A percentile compares a stretch with the other conserved stretches of the same genome.
phyloP scores from a whole-genome alignment of 169 alveolate species.

The Ichthyophthirius multifiliis region DNA sequence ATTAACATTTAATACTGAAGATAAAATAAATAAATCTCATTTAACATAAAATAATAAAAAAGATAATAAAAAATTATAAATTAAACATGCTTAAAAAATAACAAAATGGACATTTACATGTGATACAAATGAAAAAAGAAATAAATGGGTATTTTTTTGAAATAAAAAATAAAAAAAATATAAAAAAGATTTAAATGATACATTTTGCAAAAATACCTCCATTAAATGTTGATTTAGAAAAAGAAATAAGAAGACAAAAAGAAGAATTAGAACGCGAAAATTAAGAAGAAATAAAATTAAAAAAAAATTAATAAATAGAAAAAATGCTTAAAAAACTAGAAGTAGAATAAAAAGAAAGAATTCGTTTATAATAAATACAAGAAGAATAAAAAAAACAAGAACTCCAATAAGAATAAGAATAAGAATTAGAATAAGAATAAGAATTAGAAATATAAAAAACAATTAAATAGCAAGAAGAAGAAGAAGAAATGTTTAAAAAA shows the following conservation, averaged over 20 bases:
- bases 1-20: not conserved
- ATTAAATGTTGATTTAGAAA: not conserved
- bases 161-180: not conserved
- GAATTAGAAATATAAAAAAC: not conserved
- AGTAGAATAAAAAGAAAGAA: not conserved
- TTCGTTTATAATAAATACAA: not conserved
- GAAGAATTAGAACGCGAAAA: not conserved
- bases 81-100: not conserved
- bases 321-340: not conserved
- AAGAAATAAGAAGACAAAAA: not conserved
- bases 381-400: not conserved
- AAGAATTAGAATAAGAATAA: not conserved
- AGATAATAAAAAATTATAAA: not conserved
- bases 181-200: not conserved
- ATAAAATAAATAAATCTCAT: not conserved
- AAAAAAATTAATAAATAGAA: not conserved
- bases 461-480: too few relatives aligned
- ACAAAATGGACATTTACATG: not conserved
- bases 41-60: not conserved
- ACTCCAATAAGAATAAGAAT: not conserved
- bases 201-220: not conserved
- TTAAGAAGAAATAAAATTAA: not conserved
- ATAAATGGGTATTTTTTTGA: not conserved
- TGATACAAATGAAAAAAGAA: not conserved
- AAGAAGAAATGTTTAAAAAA: not conserved